phyloP scores from a whole-genome alignment of 1,139 yeast species.

The Debaryomyces nepalensis region DNA sequence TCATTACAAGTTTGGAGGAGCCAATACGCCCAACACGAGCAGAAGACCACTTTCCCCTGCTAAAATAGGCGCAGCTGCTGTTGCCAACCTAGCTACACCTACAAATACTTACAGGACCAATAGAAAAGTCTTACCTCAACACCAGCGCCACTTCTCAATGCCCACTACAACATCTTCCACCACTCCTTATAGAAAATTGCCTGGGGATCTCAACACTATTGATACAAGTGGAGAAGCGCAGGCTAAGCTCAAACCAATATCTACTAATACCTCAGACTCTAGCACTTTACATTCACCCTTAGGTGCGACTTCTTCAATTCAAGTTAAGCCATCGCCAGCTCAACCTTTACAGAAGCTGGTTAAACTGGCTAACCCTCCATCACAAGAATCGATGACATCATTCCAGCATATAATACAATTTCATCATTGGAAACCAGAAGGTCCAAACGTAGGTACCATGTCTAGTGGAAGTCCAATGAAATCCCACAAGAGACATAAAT shows the following conservation, averaged over 20 bases:
- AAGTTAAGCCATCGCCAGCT: conserved; percentile 51
- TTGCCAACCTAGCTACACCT: conserved; percentile 54
- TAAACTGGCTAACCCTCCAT: conserved; percentile 40
- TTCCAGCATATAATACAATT: conserved; percentile 57
- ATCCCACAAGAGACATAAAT: conserved; percentile 29
- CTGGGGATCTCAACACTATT: conserved; percentile 11
- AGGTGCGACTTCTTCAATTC: conserved; percentile 43
- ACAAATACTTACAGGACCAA: conserved; percentile 33
- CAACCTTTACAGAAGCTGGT: conserved; percentile 48
- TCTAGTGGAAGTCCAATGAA: conserved; percentile 11
- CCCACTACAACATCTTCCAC: conserved; percentile 26
- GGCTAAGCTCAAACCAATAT: conserved; percentile 13
- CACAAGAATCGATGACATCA: conserved; percentile 56
- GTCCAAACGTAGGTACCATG: conserved; percentile 25
- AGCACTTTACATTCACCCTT: conserved; percentile 24
- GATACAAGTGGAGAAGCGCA: conserved; percentile 1
- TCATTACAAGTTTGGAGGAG: conserved; percentile 48
- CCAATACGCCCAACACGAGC: conserved; percentile 19
- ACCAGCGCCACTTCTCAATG: conserved; percentile 51
- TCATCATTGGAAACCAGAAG: conserved; percentile 57
- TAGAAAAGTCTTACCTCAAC: conserved; percentile 29
- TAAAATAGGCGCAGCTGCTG: conserved; percentile 73
- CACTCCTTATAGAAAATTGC: conserved; percentile 17
- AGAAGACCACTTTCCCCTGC: conserved; percentile 60
- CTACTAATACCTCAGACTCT: conserved; percentile 1